Evolutionary conservation across 306 rosid species (phyloP).

Genomic region (Hippophae rhamnoides): DNA sequence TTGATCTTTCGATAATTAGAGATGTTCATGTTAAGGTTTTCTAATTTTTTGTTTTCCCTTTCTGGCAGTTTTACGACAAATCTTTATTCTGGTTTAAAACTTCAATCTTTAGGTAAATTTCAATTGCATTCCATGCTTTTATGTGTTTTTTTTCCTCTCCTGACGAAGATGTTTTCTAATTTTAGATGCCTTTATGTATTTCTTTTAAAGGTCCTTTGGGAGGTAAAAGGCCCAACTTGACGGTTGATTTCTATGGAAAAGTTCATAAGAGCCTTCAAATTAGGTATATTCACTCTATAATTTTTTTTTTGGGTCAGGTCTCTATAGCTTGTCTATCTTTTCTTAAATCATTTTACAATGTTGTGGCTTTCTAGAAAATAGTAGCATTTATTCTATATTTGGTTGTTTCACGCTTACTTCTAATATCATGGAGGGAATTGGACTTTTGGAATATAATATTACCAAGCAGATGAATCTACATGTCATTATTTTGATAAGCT

Average conservation of each 20-base stretch:
- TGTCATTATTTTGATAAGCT: too few relatives aligned
- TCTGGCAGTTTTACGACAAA: constrained; percentile 44
- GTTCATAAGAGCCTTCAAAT: constrained; percentile 51
- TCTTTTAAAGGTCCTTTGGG: constrained; percentile 42
- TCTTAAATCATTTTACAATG: constrained; percentile 3
- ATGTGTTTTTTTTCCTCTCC: background rate
- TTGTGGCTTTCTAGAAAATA: background rate
- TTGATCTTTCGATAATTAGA: background rate
- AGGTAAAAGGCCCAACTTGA: constrained; percentile 45
- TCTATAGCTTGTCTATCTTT: background rate
- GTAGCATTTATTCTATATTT: background rate
- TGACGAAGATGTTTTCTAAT: background rate
- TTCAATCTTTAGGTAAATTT: constrained; percentile 47
- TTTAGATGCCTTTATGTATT: background rate
- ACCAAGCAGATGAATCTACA: too few relatives aligned
- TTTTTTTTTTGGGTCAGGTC: too few relatives aligned
- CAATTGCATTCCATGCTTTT: background rate
- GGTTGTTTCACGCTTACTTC: background rate
- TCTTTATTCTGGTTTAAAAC: constrained; percentile 69
- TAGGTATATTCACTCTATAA: constrained; percentile 33
- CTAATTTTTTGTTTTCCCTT: background rate
- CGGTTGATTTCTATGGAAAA: constrained; percentile 59
- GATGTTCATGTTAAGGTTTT: background rate
- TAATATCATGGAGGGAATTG: background rate
- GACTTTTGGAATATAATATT: background rate